Base-by-base conservation (phyloP, 345 rosid species). In the Brassica nigra region DNA sequence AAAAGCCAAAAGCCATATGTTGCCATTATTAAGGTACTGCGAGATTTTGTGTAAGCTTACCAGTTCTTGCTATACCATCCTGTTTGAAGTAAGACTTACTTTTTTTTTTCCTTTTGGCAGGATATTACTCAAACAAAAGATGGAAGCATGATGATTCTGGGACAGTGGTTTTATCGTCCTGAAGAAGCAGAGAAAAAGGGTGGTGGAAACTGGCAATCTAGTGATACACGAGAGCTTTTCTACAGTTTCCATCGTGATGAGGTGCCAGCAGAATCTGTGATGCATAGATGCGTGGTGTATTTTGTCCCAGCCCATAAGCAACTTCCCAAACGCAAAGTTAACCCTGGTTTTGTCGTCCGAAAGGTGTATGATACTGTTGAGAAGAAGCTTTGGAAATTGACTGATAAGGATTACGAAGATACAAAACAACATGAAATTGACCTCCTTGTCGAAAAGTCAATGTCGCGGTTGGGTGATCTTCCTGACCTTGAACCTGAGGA, bases 141-240 rank as follows among this genome's bases (percentile, higher is more conserved):
- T 59, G 94, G 94, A 72, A 78, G 74, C 71, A 67, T 92, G 87
- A 90, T 88, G 97, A 97, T 96, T 59, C 85, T 89, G 58, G 99
- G 98, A 39, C 99, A 96, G 80, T 96, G 98, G 98, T 93, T 96
- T 86, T 96, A 93, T 82, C 97, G 99, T 42, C 98, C 99, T 7
- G 99, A 93, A 75, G 99, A 95, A 84, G 97, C 99, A 20, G 98
- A 88, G 79, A 89, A 75, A 77, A 96, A 90, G 81, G 98, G 97
- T 8, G 99, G 98, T 39, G 97, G 99, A 69, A 92, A 86, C 79
- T 96, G 99, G 98, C 88, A 82, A 72, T 92, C 92, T 9, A 80
- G 83, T 74, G 98, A 96, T 82, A 89, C 97, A 1, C 84, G 99
- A 47, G 97, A 96, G 73, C 87, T 96, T 58, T 96, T 96, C 76